phyloP scores from a whole-genome alignment of 805 yeast genomes.

The Schwanniomyces sp. region DNA sequence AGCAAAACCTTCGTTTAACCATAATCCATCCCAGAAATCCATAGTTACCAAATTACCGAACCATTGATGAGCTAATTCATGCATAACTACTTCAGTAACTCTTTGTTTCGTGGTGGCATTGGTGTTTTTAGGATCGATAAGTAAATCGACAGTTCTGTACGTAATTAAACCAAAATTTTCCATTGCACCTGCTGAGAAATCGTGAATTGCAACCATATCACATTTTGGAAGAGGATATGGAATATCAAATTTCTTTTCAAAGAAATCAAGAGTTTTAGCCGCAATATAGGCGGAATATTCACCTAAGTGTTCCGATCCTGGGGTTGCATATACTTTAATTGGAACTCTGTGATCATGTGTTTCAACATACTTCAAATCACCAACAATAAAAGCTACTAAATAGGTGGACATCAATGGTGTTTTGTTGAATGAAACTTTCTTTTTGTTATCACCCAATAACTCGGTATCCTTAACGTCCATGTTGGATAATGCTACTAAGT shows the following conservation, averaged over 20 bases:
- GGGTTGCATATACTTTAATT: conserved; percentile 77
- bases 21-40: conserved; percentile 92
- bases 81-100: conserved; percentile 84
- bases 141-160: conserved; percentile 72
- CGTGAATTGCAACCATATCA: conserved; percentile 82
- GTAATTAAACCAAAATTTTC: conserved; percentile 84
- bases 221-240: conserved; percentile 78
- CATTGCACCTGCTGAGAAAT: conserved; percentile 87
- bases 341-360: conserved; percentile 66
- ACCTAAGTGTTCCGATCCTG: conserved; percentile 72
- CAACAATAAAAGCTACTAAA: conserved; percentile 78
- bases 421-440: conserved; percentile 63
- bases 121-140: conserved; percentile 70
- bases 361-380: conserved; percentile 76
- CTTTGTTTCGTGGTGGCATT: conserved; percentile 64
- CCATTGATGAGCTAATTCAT: conserved; percentile 92
- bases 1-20: conserved; percentile 89
- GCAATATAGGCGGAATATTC: conserved; percentile 72
- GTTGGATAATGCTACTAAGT: conserved; percentile 63
- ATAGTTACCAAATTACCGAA: conserved; percentile 86
- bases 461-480: conserved; percentile 61
- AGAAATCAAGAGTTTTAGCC: conserved; percentile 71
- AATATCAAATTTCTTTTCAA: conserved; percentile 70
- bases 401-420: conserved; percentile 86
- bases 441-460: conserved; percentile 41